Percentiles rank a stretch among this genome's conserved stretches.
Conservation (phyloP, 768 basidiomycete species). For the Tulasnella sp. region DNA sequence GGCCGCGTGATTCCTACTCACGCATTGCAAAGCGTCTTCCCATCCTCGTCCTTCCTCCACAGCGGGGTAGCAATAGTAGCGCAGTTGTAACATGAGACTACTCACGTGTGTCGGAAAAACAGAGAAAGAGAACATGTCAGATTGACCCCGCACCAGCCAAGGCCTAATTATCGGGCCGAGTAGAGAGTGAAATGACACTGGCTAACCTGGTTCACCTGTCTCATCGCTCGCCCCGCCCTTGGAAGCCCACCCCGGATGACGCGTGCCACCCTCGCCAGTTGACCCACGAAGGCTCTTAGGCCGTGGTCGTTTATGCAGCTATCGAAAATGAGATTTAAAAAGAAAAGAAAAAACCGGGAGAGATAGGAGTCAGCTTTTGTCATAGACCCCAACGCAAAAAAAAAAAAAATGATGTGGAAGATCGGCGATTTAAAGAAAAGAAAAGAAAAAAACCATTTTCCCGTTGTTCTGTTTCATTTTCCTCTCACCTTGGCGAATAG, state of each 20-base stretch:
- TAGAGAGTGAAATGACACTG: constrained; percentile 23
- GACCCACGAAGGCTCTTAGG: constrained; percentile 78
- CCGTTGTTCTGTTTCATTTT: neutral
- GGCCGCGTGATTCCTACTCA: constrained; percentile 31
- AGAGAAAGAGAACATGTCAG: neutral
- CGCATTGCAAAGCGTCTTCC: constrained; percentile 87
- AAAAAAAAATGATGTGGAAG: neutral
- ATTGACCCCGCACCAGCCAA: neutral
- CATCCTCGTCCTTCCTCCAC: constrained; percentile 86
- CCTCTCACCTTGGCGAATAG: constrained; percentile 71
- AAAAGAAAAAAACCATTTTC: too few species aligned
- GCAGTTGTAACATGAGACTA: constrained; percentile 83
- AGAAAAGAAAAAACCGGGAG: too few species aligned
- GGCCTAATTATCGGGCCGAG: constrained; percentile 15
- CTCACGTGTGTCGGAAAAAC: neutral
- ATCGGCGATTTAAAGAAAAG: too few species aligned
- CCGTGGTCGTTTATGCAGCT: constrained; percentile 68
- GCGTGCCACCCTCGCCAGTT: constrained; percentile 48
- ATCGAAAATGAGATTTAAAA: neutral
- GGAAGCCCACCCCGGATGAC: constrained; percentile 50
- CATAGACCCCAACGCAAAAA: constrained; percentile 3
- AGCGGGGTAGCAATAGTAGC: constrained; percentile 81
- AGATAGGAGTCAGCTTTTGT: too few species aligned
- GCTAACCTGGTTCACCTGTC: constrained; percentile 36
- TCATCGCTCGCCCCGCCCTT: constrained; percentile 57